Evolutionary conservation across 129 eudicot species (phyloP), one percentile per base, ranked within the genome.

Genomic region (Gnaphalium uliginosum): DNA sequence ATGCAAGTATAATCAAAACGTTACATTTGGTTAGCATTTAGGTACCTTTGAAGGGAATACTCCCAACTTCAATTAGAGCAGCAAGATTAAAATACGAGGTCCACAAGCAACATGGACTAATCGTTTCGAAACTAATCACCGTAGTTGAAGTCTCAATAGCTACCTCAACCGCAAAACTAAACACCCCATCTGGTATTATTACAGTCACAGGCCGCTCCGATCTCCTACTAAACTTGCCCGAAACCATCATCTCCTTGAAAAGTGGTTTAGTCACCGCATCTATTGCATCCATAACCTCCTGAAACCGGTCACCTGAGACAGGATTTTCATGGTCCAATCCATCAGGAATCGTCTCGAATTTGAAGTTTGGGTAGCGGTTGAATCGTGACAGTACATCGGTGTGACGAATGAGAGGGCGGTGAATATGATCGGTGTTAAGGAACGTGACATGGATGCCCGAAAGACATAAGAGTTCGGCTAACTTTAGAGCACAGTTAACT

Each of bases 401-500:
- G 85, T 86, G 75, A 76, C 83, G 86, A 32, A 75, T 62, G 62
- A 92, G 93, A 57, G 88, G 90, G 61, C 71, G 26, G 58, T 84
- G 81, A 84, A 79, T 86, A 84, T 86, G 72, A 29, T 77, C 61
- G 23, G 98, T 84, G 86, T 60, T 69, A 76, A 92, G 77, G 63
- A 92, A 86, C 69, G 98, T 92, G 75, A 92, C 82, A 13, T 64
- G 76, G 33, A 92, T 66, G 60, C 82, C 78, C 5, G 86, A 39
- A 60, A 85, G 83, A 71, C 87, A 85, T 29, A 89, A 70, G 25
- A 87, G 90, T 81, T 89, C 90, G 21, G 92, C 90, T 19, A 89
- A 75, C 66, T 89, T 87, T 37, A 87, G 85, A 86, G 80, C 83
- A 58, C 86, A 85, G 74, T 89, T 89, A 6, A 89, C 86, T 4